Conservation (phyloP, 257 asterid species). For the Solanum rostratum region DNA sequence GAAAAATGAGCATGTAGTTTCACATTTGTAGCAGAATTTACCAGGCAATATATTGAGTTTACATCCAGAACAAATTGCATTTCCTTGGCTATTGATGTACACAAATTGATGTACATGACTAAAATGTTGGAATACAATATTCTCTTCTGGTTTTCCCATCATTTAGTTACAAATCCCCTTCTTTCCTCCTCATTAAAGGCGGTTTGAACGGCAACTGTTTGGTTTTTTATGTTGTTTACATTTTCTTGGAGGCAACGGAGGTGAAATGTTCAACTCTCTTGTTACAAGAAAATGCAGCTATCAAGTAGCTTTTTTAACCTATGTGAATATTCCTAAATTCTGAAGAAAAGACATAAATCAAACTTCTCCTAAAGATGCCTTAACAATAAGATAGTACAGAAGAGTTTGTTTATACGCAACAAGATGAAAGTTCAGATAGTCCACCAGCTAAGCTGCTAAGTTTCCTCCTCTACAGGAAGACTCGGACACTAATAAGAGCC, state of each 20-base stretch:
- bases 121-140: constrained; percentile 15
- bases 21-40: constrained; percentile 26
- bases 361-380: neutral
- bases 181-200: neutral
- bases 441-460: no score
- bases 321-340: neutral
- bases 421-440: no score
- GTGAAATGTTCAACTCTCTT: neutral
- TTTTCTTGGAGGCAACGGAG: neutral
- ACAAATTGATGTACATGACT: constrained; percentile 39
- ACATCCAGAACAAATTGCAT: constrained; percentile 31
- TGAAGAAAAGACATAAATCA: neutral
- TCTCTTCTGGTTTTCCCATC: constrained; percentile 17
- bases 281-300: neutral
- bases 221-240: neutral
- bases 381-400: neutral
- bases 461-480: no score
- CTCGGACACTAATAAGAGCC: no score
- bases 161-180: neutral
- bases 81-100: neutral
- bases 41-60: constrained; percentile 16
- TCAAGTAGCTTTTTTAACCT: neutral
- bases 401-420: neutral
- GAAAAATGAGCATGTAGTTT: constrained; percentile 23
- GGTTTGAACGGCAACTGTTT: neutral